Percentiles rank a stretch among this genome's conserved stretches.
These are phyloP conservation scores for Microascus cirrosus DNA, from an alignment of 2,329 filamentous ascomycete species.

Conservation along the genomic window DNA sequence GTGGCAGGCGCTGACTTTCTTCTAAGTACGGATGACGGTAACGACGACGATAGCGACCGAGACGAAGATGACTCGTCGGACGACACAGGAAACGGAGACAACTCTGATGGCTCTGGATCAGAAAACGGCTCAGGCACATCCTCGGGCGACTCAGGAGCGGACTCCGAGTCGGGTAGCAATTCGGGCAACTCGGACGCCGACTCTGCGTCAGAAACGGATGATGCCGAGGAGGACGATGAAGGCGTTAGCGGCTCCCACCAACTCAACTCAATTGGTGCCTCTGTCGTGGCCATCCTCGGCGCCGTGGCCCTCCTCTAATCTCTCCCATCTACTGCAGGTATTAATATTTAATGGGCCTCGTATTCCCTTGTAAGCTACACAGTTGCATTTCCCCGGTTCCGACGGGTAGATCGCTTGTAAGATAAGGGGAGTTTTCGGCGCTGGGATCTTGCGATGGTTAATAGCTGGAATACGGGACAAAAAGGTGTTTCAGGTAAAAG, in stretches of 20 bases:
- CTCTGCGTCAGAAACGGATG: neutral
- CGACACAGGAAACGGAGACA: neutral
- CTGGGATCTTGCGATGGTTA: too few species aligned
- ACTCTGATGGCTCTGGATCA: neutral
- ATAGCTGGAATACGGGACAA: too few species aligned
- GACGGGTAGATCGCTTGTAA: too few species aligned
- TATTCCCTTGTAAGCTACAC: too few species aligned
- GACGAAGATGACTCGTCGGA: neutral
- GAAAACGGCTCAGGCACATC: neutral
- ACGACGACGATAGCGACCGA: neutral
- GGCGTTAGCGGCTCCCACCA: neutral
- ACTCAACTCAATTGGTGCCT: slow-evolving; percentile 1
- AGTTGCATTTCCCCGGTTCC: too few species aligned
- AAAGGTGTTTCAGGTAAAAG: too few species aligned
- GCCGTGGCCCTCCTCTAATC: slow-evolving; percentile 1
- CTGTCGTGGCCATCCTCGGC: slow-evolving; percentile 1
- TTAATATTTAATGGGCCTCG: too few species aligned
- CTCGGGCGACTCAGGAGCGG: neutral
- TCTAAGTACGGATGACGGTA: neutral
- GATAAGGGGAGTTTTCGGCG: too few species aligned
- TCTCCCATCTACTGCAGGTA: too few species aligned
- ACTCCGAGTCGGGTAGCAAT: neutral
- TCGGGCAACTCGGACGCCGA: neutral
- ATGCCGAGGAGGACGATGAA: neutral
- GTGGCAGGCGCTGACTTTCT: too few species aligned